These are phyloP conservation scores for Lactifluus echinatus DNA, from an alignment of 768 basidiomycete genomes.

Conservation along the genomic window DNA sequence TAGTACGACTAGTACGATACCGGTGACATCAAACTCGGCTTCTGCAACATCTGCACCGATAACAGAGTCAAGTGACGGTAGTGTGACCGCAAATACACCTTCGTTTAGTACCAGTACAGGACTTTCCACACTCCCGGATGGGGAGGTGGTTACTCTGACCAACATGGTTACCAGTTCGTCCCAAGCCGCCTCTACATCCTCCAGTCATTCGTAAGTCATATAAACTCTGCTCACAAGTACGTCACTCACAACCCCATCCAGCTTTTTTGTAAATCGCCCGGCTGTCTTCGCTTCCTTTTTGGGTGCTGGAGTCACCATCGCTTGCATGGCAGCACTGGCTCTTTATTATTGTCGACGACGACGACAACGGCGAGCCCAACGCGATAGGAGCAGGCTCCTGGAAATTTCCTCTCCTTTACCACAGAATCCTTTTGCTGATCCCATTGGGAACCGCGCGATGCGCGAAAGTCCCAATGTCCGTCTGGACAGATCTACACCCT, in stretches of 20 bases:
- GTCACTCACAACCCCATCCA: slow-evolving; percentile 20
- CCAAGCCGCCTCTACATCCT: not conserved
- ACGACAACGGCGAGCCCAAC: slow-evolving; percentile 28
- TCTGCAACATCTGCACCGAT: slow-evolving; percentile 36
- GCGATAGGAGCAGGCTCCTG: not conserved
- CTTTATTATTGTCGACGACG: slow-evolving; percentile 36
- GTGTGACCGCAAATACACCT: slow-evolving; percentile 35
- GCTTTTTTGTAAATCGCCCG: slow-evolving; percentile 58
- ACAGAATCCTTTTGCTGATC: slow-evolving; percentile 33
- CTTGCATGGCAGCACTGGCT: slow-evolving; percentile 38
- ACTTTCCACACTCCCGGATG: slow-evolving; percentile 39
- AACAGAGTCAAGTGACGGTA: slow-evolving; percentile 35
- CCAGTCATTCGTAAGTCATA: slow-evolving; percentile 12
- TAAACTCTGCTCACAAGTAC: not conserved
- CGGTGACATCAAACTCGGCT: slow-evolving; percentile 35
- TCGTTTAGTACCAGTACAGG: slow-evolving; percentile 39
- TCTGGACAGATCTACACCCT: not conserved
- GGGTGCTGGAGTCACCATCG: slow-evolving; percentile 48
- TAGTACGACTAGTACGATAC: slow-evolving; percentile 35
- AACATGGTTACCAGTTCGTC: slow-evolving; percentile 46
- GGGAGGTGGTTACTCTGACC: slow-evolving; percentile 40
- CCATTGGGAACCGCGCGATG: slow-evolving; percentile 15
- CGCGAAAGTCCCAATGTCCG: not conserved
- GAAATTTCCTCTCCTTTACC: slow-evolving; percentile 22
- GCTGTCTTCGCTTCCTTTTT: slow-evolving; percentile 71